These are phyloP conservation scores for Gaeumannomyces tritici DNA, from an alignment of 2,329 filamentous ascomycete species.

Conservation along the genomic window DNA sequence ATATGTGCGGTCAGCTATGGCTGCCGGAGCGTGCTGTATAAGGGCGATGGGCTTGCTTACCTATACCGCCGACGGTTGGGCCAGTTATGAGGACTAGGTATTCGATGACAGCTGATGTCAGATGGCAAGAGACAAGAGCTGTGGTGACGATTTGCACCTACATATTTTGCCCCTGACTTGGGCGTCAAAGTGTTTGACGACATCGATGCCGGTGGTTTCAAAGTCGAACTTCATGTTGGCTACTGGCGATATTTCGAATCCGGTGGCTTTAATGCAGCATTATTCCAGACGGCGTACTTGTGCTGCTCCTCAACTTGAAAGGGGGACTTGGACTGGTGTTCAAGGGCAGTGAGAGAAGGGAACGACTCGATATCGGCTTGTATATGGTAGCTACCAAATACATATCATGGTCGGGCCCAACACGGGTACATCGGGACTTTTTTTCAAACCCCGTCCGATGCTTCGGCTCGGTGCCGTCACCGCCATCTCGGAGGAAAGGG, in stretches of 20 bases:
- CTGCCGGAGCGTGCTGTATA: not conserved
- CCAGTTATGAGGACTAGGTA: conserved; percentile 10
- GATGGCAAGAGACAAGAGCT: not conserved
- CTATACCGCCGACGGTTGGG: conserved; percentile 7
- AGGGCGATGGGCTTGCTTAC: not conserved
- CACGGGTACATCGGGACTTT: no score
- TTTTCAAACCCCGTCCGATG: no score
- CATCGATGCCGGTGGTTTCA: not conserved
- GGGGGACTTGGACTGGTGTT: no score
- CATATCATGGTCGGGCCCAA: no score
- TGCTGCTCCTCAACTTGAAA: no score
- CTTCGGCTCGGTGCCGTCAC: no score
- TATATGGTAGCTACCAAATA: no score
- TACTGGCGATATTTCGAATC: not conserved
- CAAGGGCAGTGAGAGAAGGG: no score
- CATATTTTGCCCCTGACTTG: not conserved
- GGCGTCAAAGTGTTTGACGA: not conserved
- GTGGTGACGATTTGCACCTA: not conserved
- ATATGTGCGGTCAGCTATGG: not conserved
- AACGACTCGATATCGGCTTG: no score
- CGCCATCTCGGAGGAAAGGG: no score
- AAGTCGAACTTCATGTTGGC: not conserved
- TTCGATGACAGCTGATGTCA: not conserved
- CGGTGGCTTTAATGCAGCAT: no score
- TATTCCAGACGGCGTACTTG: no score